Evolutionary conservation across 306 rosid genomes (phyloP).

Genomic region (Canavalia ensiformis): DNA sequence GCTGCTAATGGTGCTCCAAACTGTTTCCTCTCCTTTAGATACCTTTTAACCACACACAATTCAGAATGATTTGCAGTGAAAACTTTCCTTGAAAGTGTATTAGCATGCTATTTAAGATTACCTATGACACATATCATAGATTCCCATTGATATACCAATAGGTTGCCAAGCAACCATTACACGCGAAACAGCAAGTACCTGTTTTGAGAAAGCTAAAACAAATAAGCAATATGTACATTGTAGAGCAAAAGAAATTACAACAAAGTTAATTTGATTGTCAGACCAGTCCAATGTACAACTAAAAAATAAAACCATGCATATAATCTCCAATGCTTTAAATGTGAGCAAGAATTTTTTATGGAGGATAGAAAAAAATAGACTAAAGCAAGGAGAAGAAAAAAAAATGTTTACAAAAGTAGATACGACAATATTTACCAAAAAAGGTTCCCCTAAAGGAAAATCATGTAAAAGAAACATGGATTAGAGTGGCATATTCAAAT

Average conservation of each 20-base stretch:
- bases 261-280: neutral
- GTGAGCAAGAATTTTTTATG: neutral
- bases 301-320: conserved; percentile 3
- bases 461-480: neutral
- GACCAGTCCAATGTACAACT: neutral
- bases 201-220: conserved; percentile 45
- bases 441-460: neutral
- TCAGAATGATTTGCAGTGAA: conserved; percentile 45
- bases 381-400: conserved; percentile 17
- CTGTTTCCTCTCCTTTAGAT: conserved; percentile 92
- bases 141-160: conserved; percentile 90
- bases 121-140: conserved; percentile 96
- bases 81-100: conserved; percentile 24
- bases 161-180: conserved; percentile 97
- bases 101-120: conserved; percentile 41
- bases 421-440: neutral
- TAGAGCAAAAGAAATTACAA: neutral
- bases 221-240: conserved; percentile 16
- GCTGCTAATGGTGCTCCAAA: conserved; percentile 96
- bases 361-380: conserved; percentile 6
- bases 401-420: conserved; percentile 29
- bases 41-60: conserved; percentile 58
- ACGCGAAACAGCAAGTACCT: conserved; percentile 97
- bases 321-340: neutral
- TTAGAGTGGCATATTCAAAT: conserved; percentile 17